phyloP scores from a whole-genome alignment of 768 basidiomycete genomes.

The Astraeus odoratus region DNA sequence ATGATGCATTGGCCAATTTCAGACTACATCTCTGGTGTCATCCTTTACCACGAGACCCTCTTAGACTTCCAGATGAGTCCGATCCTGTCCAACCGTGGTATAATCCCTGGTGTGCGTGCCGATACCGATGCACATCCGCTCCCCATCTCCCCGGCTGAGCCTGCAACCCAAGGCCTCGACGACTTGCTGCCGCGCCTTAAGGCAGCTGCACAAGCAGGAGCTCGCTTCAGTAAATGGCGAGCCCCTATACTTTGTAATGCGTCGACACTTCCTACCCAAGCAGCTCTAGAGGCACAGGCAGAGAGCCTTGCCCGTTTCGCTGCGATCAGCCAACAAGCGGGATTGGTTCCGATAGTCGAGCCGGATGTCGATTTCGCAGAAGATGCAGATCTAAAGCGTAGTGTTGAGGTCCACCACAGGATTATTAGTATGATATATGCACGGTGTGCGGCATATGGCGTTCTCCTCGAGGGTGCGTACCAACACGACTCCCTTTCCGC shows the following conservation, averaged over 20 bases:
- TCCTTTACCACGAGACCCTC: slow-evolving; percentile 43
- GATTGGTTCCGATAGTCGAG: slow-evolving; percentile 47
- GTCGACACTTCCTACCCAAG: slow-evolving; percentile 32
- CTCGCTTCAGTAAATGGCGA: slow-evolving; percentile 47
- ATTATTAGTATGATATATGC: slow-evolving; percentile 41
- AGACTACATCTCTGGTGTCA: slow-evolving; percentile 48
- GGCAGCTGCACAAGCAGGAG: slow-evolving; percentile 37
- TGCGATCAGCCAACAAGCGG: slow-evolving; percentile 44
- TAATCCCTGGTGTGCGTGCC: slow-evolving; percentile 45
- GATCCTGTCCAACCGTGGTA: slow-evolving; percentile 36
- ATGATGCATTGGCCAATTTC: slow-evolving; percentile 1
- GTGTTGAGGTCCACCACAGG: slow-evolving; percentile 40
- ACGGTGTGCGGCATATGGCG: slow-evolving; percentile 37
- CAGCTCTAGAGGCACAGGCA: slow-evolving; percentile 38
- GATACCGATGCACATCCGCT: slow-evolving; percentile 43
- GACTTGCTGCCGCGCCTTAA: slow-evolving; percentile 36
- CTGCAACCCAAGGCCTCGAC: slow-evolving; percentile 44
- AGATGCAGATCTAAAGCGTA: slow-evolving; percentile 39
- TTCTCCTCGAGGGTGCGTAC: slow-evolving; percentile 41
- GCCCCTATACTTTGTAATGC: slow-evolving; percentile 42
- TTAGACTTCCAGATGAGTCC: slow-evolving; percentile 43
- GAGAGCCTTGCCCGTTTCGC: slow-evolving; percentile 44
- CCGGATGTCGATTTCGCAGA: slow-evolving; percentile 46
- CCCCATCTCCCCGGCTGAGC: slow-evolving; percentile 38
- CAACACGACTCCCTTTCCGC: neutral